phyloP scores from a whole-genome alignment of 1,139 yeast genomes.

The Diutina sp. region DNA sequence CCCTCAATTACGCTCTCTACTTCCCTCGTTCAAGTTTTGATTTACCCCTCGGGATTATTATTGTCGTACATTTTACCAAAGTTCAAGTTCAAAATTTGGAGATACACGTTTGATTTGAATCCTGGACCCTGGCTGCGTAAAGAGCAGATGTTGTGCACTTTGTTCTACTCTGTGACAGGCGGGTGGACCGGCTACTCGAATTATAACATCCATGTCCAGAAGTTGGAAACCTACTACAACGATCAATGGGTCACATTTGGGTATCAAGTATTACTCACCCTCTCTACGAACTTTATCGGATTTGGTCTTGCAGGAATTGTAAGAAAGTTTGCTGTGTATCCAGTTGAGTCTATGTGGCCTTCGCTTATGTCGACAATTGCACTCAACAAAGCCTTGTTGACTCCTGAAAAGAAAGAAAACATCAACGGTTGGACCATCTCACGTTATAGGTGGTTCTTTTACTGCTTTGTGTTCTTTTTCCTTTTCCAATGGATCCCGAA shows the following conservation, averaged over 20 bases:
- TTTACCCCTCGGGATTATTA: slow-evolving; percentile 42
- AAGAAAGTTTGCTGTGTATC: slow-evolving; percentile 43
- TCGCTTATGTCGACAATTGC: slow-evolving; percentile 41
- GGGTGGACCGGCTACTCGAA: slow-evolving; percentile 26
- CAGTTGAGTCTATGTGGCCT: slow-evolving; percentile 47
- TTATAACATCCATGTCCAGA: slow-evolving; percentile 24
- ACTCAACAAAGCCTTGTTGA: slow-evolving; percentile 37
- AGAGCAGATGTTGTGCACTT: slow-evolving; percentile 54
- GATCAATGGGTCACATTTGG: slow-evolving; percentile 27
- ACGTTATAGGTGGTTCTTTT: slow-evolving; percentile 32
- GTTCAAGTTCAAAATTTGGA: slow-evolving; percentile 24
- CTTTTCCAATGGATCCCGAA: slow-evolving; percentile 46
- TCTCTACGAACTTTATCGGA: slow-evolving; percentile 13
- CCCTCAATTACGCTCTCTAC: slow-evolving; percentile 31
- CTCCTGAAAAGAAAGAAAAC: slow-evolving; percentile 22
- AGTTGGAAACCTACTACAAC: slow-evolving; percentile 17
- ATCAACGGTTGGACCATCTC: slow-evolving; percentile 42
- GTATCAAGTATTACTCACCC: slow-evolving; percentile 34
- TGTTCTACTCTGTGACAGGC: slow-evolving; percentile 27
- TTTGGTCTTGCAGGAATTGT: slow-evolving; percentile 8
- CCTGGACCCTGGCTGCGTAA: slow-evolving; percentile 57
- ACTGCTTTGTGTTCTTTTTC: slow-evolving; percentile 22
- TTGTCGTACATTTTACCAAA: slow-evolving; percentile 30
- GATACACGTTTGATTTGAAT: slow-evolving; percentile 19
- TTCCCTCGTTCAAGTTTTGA: slow-evolving; percentile 36